phyloP scores from a whole-genome alignment of 192 early-diverging fungal genomes.

The Pilaira anomala region DNA sequence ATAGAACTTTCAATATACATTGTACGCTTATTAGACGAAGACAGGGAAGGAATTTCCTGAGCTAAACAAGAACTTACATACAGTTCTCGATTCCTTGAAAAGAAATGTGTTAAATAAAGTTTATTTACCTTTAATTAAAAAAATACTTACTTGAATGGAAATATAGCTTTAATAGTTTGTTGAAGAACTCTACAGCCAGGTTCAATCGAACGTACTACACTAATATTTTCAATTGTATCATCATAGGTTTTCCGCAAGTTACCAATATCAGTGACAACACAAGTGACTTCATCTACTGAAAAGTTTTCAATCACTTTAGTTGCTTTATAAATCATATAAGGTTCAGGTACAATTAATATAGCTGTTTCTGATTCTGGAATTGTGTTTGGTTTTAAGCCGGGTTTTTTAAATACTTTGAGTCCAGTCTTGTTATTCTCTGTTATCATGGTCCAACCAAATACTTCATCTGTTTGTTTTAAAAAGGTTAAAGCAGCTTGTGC shows the following conservation, averaged over 20 bases:
- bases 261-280: slow-evolving; percentile 42
- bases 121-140: not conserved
- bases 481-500: slow-evolving; percentile 28
- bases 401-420: slow-evolving; percentile 39
- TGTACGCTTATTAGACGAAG: slow-evolving; percentile 19
- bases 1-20: slow-evolving; percentile 33
- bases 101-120: not conserved
- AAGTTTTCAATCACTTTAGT: slow-evolving; percentile 53
- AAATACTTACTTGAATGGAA: slow-evolving; percentile 43
- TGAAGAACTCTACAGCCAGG: slow-evolving; percentile 41
- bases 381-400: slow-evolving; percentile 27
- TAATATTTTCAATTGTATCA: slow-evolving; percentile 34
- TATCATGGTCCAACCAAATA: slow-evolving; percentile 42
- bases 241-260: slow-evolving; percentile 37
- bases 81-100: slow-evolving; percentile 45
- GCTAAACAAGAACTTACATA: slow-evolving; percentile 39
- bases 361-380: not conserved
- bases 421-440: slow-evolving; percentile 42
- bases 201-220: slow-evolving; percentile 36
- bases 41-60: slow-evolving; percentile 7
- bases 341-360: slow-evolving; percentile 37
- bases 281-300: slow-evolving; percentile 49
- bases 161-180: slow-evolving; percentile 43
- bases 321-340: slow-evolving; percentile 42
- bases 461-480: slow-evolving; percentile 39